Evolutionary conservation across 1,284 basidiomycete genomes (phyloP).

Genomic region (Cryptococcus sp.): DNA sequence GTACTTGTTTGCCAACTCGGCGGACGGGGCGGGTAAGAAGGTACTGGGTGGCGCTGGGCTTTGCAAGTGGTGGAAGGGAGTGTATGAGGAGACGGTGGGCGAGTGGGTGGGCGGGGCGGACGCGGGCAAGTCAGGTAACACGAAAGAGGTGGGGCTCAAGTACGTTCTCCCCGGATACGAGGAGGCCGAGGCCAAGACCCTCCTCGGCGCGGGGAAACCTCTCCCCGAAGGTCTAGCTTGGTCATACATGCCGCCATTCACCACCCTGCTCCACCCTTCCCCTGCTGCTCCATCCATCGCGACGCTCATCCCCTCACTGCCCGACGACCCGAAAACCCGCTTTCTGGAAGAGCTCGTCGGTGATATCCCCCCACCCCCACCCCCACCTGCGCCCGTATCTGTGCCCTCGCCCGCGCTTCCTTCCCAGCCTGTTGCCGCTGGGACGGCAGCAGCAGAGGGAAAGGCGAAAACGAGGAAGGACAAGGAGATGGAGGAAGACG

Average conservation of each 20-base stretch:
- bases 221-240: slow-evolving; percentile 34
- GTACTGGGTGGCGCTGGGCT: slow-evolving; percentile 74
- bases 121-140: background rate
- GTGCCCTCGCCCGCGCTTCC: background rate
- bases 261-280: slow-evolving; percentile 7
- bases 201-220: slow-evolving; percentile 53
- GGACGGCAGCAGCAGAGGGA: slow-evolving; percentile 3
- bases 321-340: slow-evolving; percentile 88
- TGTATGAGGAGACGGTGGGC: slow-evolving; percentile 60
- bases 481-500: slow-evolving; percentile 45
- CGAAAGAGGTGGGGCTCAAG: slow-evolving; percentile 12
- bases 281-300: slow-evolving; percentile 53
- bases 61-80: slow-evolving; percentile 88
- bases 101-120: slow-evolving; percentile 41
- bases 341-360: slow-evolving; percentile 78
- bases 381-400: slow-evolving; percentile 9
- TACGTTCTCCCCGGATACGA: slow-evolving; percentile 72
- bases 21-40: slow-evolving; percentile 67
- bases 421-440: slow-evolving; percentile 10
- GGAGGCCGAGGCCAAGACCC: slow-evolving; percentile 64
- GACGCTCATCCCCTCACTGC: slow-evolving; percentile 75
- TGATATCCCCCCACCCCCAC: slow-evolving; percentile 57
- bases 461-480: slow-evolving; percentile 31
- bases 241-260: slow-evolving; percentile 36
- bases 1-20: slow-evolving; percentile 92